These are phyloP conservation scores for Sclerotinia nivalis DNA, from an alignment of 2,329 filamentous ascomycete genomes.

Conservation along the genomic window DNA sequence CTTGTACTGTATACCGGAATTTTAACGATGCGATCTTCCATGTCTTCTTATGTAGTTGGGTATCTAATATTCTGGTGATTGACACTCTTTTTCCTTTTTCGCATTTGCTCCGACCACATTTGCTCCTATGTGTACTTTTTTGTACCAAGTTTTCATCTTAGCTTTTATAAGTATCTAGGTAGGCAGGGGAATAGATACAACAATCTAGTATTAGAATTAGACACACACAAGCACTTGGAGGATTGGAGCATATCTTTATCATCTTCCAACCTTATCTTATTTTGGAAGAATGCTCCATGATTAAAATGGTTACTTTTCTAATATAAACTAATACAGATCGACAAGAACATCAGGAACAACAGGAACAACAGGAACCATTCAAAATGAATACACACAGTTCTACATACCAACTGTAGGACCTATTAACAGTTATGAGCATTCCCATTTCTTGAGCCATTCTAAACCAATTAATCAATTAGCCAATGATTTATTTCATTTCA, in stretches of 20 bases:
- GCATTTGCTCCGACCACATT: not conserved
- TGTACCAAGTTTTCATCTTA: not conserved
- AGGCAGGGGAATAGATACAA: not conserved
- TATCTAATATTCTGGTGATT: not conserved
- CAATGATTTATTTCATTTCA: not conserved
- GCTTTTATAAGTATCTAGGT: not conserved
- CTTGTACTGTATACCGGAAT: not conserved
- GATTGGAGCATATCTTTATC: not conserved
- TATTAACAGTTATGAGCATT: not conserved
- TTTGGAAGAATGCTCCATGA: not conserved
- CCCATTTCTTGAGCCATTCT: not conserved
- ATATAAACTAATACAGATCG: too few species aligned
- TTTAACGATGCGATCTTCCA: constrained; percentile 12
- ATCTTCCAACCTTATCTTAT: not conserved
- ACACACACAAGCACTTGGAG: not conserved
- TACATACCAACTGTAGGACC: not conserved
- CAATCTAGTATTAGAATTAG: not conserved
- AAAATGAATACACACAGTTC: not conserved
- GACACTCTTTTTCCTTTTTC: not conserved
- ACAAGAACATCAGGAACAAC: too few species aligned
- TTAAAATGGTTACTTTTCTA: not conserved
- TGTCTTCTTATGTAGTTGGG: not conserved
- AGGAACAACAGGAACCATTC: not conserved
- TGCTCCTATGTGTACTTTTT: not conserved
- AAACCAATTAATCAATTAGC: not conserved